Conservation (phyloP, 352 stramenopile species). For the Globisporangium orthogonon region DNA sequence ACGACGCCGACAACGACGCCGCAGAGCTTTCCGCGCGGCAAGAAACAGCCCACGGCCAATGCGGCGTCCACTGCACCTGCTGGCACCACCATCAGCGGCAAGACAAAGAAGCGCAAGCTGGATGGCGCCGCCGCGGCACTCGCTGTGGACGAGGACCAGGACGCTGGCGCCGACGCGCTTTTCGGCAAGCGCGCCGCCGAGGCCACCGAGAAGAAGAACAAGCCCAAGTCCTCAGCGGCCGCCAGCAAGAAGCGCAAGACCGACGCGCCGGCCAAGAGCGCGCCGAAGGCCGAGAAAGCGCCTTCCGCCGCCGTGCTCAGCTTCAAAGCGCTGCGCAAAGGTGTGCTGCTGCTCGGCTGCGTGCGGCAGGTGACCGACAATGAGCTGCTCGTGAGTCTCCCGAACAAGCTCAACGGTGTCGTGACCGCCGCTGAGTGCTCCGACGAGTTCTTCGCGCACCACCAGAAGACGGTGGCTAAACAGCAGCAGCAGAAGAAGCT, state of each 20-base stretch:
- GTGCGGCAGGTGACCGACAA: constrained; percentile 86
- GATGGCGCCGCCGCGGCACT: constrained; percentile 14
- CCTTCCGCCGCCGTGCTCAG: constrained; percentile 38
- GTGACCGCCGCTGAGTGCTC: constrained; percentile 74
- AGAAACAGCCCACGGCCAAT: constrained; percentile 23
- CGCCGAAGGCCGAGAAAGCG: constrained; percentile 18
- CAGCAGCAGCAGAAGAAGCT: constrained; percentile 24
- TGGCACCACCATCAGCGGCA: constrained; percentile 8
- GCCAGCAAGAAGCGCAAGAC: constrained; percentile 25
- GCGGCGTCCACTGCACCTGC: neutral
- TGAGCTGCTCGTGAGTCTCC: constrained; percentile 84
- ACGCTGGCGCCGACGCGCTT: constrained; percentile 43
- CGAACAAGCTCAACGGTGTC: constrained; percentile 92
- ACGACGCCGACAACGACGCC: constrained; percentile 25
- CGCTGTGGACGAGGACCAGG: constrained; percentile 20
- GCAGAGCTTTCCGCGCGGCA: constrained; percentile 67
- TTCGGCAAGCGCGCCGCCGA: constrained; percentile 73
- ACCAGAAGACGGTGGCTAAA: constrained; percentile 15
- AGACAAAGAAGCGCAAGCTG: constrained; percentile 48
- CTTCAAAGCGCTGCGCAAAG: constrained; percentile 69
- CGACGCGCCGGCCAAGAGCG: constrained; percentile 14
- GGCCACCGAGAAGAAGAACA: constrained; percentile 17
- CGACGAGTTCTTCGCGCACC: constrained; percentile 60
- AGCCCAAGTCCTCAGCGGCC: neutral
- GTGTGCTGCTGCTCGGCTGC: constrained; percentile 77